Evolutionary conservation across 805 yeast species (phyloP).

Genomic region (Ascoidea asiatica): DNA sequence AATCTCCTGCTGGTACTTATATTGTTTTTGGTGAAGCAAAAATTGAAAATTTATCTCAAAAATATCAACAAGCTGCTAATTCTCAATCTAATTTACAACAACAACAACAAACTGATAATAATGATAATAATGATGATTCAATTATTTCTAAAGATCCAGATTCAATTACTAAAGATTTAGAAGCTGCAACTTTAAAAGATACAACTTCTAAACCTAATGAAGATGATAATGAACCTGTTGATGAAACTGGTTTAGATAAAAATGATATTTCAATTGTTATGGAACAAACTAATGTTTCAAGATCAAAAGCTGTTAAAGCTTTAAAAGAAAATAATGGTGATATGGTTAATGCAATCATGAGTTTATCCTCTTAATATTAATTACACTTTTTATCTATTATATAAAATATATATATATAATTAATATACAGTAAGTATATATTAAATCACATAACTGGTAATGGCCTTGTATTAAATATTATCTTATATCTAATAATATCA

Average conservation of each 20-base stretch:
- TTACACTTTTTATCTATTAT: background rate
- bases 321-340: conserved; percentile 82
- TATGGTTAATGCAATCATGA: conserved; percentile 93
- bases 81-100: conserved; percentile 52
- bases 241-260: conserved; percentile 70
- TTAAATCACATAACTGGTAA: too few species aligned
- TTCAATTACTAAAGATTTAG: conserved; percentile 71
- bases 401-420: too few species aligned
- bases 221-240: conserved; percentile 63
- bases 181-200: conserved; percentile 45
- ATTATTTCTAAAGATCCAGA: conserved; percentile 51
- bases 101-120: conserved; percentile 30
- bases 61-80: conserved; percentile 74
- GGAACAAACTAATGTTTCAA: conserved; percentile 84
- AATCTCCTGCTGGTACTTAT: conserved; percentile 84
- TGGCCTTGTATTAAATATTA: too few species aligned
- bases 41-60: conserved; percentile 84
- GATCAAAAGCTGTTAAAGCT: conserved; percentile 86
- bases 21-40: conserved; percentile 97
- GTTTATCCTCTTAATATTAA: conserved; percentile 25
- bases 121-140: conserved; percentile 30
- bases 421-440: too few species aligned
- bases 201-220: conserved; percentile 25
- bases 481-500: too few species aligned
- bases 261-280: conserved; percentile 77